Evolutionary conservation across 768 basidiomycete genomes (phyloP), one percentile per base, ranked within the genome.

Genomic region (Suillus bovinus): DNA sequence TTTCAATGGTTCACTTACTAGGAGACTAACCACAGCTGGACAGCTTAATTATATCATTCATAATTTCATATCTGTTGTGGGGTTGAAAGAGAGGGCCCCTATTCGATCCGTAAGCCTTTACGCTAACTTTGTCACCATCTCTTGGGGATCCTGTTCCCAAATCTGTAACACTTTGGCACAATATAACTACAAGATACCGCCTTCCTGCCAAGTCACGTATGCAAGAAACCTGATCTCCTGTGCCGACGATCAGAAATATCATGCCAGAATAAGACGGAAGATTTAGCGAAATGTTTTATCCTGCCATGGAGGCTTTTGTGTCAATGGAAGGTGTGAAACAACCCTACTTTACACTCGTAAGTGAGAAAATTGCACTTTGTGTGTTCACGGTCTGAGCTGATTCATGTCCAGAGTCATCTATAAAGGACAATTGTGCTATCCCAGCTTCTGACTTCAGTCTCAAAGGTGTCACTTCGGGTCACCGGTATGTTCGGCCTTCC

Each of bases 181-280:
- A 92, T 71, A 2, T 71, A 2, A 84, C 86, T 67, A 93, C 92
- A 27, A 89, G 87, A 86, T 33, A 94, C 85, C 16, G 86, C 84
- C 61, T 86, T 86, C 59, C 82, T 77, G 62, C 93, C 90, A 47
- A 79, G 78, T 80, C 7, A 69, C 62, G 66, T 85, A 83, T 13
- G 75, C 66, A 36, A 85, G 86, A 63, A 91, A 90, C 38, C 79
- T 84, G 90, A 90, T 16, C 90, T 87, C 81, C 83, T 8, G 87
- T 82, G 33, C 91, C 92, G 11, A 91, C 89, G 6, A 94, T 83
- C 41, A 93, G 78, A 22, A 89, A 77, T 42, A 91, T 76, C 85
- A 90, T 92, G 6, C 14, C 4, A 16, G 81, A 77, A 71, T 90
- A 93, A 14, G 82, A 77, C 24, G 76, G 74, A 5, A 84, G 76